A percentile compares a stretch with the other conserved stretches of the same genome.
Conservation (phyloP, 257 asterid species). For the Solanum appendiculatum region DNA sequence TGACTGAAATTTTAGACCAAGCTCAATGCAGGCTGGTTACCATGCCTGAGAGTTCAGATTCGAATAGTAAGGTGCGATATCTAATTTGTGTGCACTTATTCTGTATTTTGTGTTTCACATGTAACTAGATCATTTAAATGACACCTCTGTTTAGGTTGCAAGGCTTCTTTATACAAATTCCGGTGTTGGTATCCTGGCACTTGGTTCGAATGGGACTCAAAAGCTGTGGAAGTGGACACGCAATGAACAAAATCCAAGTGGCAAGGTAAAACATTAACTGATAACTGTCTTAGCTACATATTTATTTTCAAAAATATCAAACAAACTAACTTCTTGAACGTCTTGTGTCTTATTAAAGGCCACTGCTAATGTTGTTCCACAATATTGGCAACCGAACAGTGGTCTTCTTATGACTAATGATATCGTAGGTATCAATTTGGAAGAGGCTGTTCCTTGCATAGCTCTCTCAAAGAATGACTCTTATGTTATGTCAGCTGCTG, state of each 20-base stretch:
- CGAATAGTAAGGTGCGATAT: conserved; percentile 51
- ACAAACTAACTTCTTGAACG: conserved; percentile 6
- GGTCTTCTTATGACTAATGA: conserved; percentile 71
- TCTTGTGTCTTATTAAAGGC: conserved; percentile 39
- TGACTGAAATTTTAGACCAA: conserved; percentile 81
- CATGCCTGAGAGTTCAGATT: conserved; percentile 83
- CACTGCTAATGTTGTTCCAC: conserved; percentile 57
- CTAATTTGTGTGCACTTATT: neutral
- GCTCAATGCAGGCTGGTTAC: conserved; percentile 75
- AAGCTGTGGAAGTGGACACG: conserved; percentile 95
- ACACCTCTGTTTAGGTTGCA: conserved; percentile 54
- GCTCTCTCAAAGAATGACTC: conserved; percentile 83
- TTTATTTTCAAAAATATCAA: neutral
- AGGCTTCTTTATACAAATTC: conserved; percentile 90
- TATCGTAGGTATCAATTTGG: conserved; percentile 59
- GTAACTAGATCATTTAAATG: conserved; percentile 9
- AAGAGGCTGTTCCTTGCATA: conserved; percentile 79
- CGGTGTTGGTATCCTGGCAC: conserved; percentile 82
- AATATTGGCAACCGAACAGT: conserved; percentile 74
- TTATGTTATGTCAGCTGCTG: conserved; percentile 79
- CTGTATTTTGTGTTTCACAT: neutral
- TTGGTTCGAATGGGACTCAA: conserved; percentile 85
- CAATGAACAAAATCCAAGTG: conserved; percentile 75
- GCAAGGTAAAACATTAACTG: conserved; percentile 46
- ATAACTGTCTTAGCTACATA: neutral